Conservation (phyloP, 176 grass and related monocot genomes). For the barley (Hordeum vulgare) region DNA sequence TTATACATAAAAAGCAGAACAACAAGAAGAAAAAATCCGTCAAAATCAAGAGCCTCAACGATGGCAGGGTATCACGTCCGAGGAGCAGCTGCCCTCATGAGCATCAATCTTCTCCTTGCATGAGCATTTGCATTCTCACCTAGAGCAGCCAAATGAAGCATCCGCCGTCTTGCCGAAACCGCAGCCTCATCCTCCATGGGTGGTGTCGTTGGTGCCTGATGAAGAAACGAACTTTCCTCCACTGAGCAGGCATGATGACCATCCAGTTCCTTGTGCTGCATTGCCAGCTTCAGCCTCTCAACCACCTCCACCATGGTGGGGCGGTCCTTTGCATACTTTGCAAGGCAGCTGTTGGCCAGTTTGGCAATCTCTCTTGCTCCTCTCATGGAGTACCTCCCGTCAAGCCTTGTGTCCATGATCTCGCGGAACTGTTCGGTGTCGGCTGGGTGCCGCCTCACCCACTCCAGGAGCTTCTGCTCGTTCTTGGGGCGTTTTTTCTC, state of each 20-base stretch:
- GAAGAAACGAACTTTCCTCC: neutral
- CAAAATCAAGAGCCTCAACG: neutral
- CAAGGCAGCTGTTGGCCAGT: slow-evolving; percentile 49
- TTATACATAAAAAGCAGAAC: neutral
- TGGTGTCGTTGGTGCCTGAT: neutral
- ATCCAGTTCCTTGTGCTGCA: slow-evolving; percentile 46
- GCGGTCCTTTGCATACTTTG: slow-evolving; percentile 43
- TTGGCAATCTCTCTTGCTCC: slow-evolving; percentile 37
- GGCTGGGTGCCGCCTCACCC: slow-evolving; percentile 43
- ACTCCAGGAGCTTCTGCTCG: slow-evolving; percentile 64
- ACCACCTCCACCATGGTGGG: slow-evolving; percentile 54
- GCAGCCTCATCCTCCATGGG: neutral
- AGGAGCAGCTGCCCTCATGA: slow-evolving; percentile 33
- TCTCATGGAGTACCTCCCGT: slow-evolving; percentile 41
- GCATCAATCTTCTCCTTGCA: slow-evolving; percentile 35
- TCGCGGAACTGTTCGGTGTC: slow-evolving; percentile 20
- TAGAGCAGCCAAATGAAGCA: slow-evolving; percentile 57
- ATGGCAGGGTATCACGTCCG: slow-evolving; percentile 11
- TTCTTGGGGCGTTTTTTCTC: slow-evolving; percentile 34
- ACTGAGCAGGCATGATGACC: neutral
- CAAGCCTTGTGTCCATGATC: slow-evolving; percentile 57
- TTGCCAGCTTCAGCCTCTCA: slow-evolving; percentile 30
- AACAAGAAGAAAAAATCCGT: neutral
- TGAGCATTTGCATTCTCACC: slow-evolving; percentile 25
- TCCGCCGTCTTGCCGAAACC: slow-evolving; percentile 35